phyloP scores from a whole-genome alignment of 805 yeast genomes.

The Huiozyma sinensis region DNA sequence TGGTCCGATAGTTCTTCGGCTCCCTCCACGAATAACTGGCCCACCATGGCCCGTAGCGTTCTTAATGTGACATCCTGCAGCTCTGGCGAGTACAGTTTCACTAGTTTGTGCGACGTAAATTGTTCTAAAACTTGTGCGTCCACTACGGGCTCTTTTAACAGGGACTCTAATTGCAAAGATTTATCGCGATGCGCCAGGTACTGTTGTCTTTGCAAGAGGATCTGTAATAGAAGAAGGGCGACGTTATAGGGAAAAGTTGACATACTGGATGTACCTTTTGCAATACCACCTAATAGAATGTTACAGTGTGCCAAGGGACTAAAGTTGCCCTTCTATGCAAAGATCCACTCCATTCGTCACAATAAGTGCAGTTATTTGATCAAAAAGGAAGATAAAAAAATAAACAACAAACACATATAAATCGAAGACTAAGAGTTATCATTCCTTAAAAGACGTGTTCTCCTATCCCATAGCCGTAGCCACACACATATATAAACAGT shows the following conservation, averaged over 20 bases:
- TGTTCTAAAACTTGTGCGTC: constrained; percentile 13
- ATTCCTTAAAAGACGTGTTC: no score
- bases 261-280: not conserved
- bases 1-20: constrained; percentile 1
- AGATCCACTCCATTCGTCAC: no score
- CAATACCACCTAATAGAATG: not conserved
- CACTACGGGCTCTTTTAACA: constrained; percentile 19
- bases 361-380: no score
- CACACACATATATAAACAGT: no score
- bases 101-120: constrained; percentile 17
- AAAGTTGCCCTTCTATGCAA: no score
- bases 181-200: constrained; percentile 13
- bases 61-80: constrained; percentile 13
- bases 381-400: no score
- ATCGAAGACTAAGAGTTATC: no score
- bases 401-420: no score
- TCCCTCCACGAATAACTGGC: constrained; percentile 12
- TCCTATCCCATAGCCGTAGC: no score
- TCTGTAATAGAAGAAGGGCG: constrained; percentile 20
- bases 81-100: constrained; percentile 18
- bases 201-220: constrained; percentile 22
- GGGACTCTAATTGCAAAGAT: constrained; percentile 7
- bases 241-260: constrained; percentile 12
- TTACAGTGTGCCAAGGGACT: no score
- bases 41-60: constrained; percentile 12